phyloP scores from a whole-genome alignment of 2,329 filamentous ascomycete species.

The Xenosphaeropsis pyriputrescens region DNA sequence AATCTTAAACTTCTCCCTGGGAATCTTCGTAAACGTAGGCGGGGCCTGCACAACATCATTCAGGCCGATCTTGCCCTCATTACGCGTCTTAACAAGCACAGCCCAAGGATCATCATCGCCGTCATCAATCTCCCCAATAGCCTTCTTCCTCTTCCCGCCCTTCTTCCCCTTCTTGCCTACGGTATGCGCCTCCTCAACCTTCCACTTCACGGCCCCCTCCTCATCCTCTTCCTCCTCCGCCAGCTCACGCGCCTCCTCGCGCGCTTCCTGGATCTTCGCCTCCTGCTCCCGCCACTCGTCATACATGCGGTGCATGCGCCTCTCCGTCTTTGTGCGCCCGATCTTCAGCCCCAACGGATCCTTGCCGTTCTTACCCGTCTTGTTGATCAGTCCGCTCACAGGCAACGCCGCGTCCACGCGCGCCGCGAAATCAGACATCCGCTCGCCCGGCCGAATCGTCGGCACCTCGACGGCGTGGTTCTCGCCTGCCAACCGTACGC shows the following conservation, averaged over 20 bases:
- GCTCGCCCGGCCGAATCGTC: slow-evolving; percentile 72
- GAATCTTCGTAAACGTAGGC: slow-evolving; percentile 15
- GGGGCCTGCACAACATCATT: slow-evolving; percentile 19
- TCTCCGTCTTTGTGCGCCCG: slow-evolving; percentile 68
- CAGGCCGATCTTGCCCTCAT: slow-evolving; percentile 19
- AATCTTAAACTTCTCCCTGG: slow-evolving; percentile 23
- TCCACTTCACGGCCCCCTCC: slow-evolving; percentile 35
- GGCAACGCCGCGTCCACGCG: slow-evolving; percentile 79
- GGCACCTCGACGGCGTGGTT: slow-evolving; percentile 26
- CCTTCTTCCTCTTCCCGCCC: slow-evolving; percentile 14
- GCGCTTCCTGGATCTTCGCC: slow-evolving; percentile 24
- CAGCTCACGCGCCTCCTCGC: slow-evolving; percentile 14
- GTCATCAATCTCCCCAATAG: slow-evolving; percentile 26
- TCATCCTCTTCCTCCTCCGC: slow-evolving; percentile 16
- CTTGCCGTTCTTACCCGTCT: slow-evolving; percentile 41
- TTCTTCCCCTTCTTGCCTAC: slow-evolving; percentile 18
- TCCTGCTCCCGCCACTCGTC: slow-evolving; percentile 63
- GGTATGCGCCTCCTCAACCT: slow-evolving; percentile 24
- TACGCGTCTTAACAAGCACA: slow-evolving; percentile 12
- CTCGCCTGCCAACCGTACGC: slow-evolving; percentile 4
- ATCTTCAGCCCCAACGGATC: slow-evolving; percentile 53
- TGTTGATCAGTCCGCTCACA: slow-evolving; percentile 52
- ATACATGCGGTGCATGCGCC: slow-evolving; percentile 66
- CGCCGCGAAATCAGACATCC: slow-evolving; percentile 64
- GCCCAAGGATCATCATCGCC: slow-evolving; percentile 20